Evolutionary conservation across 2,329 filamentous ascomycete species (phyloP).

Genomic region (Xylariaceae sp.): DNA sequence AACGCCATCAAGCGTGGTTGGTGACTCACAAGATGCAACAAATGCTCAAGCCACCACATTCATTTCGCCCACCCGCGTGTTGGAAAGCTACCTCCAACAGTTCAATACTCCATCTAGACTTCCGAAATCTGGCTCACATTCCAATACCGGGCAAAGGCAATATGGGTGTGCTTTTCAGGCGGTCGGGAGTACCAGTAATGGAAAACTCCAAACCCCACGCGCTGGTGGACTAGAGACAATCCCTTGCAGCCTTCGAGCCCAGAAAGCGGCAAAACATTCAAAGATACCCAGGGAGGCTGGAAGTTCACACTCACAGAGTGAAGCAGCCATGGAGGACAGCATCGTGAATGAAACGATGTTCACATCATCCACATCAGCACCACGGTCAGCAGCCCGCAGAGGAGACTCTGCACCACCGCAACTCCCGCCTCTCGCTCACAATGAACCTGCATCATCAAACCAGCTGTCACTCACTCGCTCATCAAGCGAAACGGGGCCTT

Average conservation of each 20-base stretch:
- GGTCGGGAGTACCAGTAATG: background rate
- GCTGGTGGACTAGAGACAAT: conserved; percentile 18
- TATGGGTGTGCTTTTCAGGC: conserved; percentile 1
- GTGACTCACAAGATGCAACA: conserved; percentile 50
- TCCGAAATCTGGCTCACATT: conserved; percentile 8
- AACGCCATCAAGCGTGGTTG: conserved; percentile 47
- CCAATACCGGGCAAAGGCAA: background rate
- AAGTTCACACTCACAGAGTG: background rate
- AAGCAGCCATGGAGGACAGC: conserved; percentile 14
- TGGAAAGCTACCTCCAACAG: conserved; percentile 46
- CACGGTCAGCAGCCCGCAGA: conserved; percentile 11
- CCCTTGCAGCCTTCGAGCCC: conserved; percentile 18
- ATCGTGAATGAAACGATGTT: conserved; percentile 25
- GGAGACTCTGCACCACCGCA: conserved; percentile 34
- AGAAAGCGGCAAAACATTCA: conserved; percentile 1
- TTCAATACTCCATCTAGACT: conserved; percentile 26
- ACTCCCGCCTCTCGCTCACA: conserved; percentile 19
- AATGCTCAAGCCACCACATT: conserved; percentile 29
- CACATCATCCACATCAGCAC: conserved; percentile 16
- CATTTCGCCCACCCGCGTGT: conserved; percentile 47
- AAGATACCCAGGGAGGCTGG: too few species aligned
- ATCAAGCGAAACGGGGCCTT: conserved; percentile 33
- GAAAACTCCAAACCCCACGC: conserved; percentile 3
- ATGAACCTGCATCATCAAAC: conserved; percentile 5
- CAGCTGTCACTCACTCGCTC: conserved; percentile 28